These are phyloP conservation scores for Termitomyces sp. DNA, from an alignment of 768 basidiomycete species.

Conservation along the genomic window DNA sequence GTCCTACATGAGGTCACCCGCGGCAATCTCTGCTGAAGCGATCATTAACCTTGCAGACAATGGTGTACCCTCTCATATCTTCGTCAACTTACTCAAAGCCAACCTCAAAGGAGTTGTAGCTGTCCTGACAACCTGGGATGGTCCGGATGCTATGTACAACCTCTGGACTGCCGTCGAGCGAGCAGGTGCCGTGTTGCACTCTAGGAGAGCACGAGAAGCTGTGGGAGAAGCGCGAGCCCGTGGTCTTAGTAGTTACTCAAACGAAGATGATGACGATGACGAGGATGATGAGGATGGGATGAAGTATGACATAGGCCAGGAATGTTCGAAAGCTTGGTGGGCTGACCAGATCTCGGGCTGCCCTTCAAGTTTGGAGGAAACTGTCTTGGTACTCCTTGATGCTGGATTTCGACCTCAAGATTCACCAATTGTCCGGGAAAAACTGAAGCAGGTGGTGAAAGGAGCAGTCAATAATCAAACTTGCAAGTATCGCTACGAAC, in stretches of 20 bases:
- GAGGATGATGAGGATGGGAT: conserved; percentile 35
- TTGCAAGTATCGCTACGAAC: conserved; percentile 42
- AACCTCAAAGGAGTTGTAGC: conserved; percentile 33
- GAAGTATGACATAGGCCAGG: conserved; percentile 23
- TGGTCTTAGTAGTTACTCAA: conserved; percentile 38
- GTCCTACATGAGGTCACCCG: conserved; percentile 43
- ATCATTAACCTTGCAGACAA: conserved; percentile 67
- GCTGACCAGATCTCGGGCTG: conserved; percentile 59
- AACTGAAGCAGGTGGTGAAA: conserved; percentile 48
- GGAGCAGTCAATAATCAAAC: conserved; percentile 39
- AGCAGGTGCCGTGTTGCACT: conserved; percentile 32
- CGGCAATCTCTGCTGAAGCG: conserved; percentile 50
- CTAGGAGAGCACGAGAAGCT: conserved; percentile 30
- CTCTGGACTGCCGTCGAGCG: conserved; percentile 40
- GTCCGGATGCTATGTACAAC: conserved; percentile 33
- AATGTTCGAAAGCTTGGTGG: conserved; percentile 66
- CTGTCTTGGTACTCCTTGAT: conserved; percentile 53
- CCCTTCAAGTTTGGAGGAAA: conserved; percentile 64
- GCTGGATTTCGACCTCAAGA: conserved; percentile 53
- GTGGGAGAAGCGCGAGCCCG: conserved; percentile 40
- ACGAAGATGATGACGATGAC: conserved; percentile 36
- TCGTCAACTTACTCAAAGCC: conserved; percentile 35
- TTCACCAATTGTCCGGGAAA: conserved; percentile 49
- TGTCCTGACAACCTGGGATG: conserved; percentile 44
- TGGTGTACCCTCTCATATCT: conserved; percentile 43